Conservation (phyloP, 2,329 filamentous ascomycete genomes). For the Apiospora kogelbergensis region DNA sequence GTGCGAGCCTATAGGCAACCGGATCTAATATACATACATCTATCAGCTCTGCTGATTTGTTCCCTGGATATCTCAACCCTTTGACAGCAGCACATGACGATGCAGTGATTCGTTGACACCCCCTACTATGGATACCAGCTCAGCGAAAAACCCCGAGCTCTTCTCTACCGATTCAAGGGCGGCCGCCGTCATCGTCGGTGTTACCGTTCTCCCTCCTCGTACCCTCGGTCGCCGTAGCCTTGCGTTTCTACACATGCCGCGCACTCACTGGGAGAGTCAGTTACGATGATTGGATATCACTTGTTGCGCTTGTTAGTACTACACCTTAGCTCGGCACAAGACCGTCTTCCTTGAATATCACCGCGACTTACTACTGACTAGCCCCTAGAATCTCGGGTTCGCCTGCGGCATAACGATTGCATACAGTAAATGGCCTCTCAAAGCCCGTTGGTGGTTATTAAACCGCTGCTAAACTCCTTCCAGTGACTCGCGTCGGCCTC, state of each 20-base stretch:
- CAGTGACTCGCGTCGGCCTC: conserved; percentile 5
- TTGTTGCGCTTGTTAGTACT: not conserved
- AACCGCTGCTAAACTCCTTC: not conserved
- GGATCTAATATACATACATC: not conserved
- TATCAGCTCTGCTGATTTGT: not conserved
- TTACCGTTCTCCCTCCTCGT: not conserved
- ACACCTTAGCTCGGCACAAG: not conserved
- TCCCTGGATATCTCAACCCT: not conserved
- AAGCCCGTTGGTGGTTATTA: not conserved
- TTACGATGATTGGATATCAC: conserved; percentile 2
- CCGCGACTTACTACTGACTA: not conserved
- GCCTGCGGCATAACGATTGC: not conserved
- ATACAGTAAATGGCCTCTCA: not conserved
- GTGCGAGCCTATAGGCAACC: not conserved
- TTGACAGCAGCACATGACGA: not conserved
- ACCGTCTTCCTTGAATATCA: not conserved
- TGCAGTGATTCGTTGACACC: conserved; percentile 2
- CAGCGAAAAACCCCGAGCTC: not conserved
- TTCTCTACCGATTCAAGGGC: not conserved
- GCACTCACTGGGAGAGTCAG: not conserved
- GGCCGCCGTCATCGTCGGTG: not conserved
- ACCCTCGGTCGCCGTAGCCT: not conserved
- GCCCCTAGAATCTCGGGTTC: not conserved
- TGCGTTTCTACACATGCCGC: conserved; percentile 2
- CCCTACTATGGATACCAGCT: not conserved